Evolutionary conservation across 768 basidiomycete genomes (phyloP).

Genomic region (Calvatia gigantea): DNA sequence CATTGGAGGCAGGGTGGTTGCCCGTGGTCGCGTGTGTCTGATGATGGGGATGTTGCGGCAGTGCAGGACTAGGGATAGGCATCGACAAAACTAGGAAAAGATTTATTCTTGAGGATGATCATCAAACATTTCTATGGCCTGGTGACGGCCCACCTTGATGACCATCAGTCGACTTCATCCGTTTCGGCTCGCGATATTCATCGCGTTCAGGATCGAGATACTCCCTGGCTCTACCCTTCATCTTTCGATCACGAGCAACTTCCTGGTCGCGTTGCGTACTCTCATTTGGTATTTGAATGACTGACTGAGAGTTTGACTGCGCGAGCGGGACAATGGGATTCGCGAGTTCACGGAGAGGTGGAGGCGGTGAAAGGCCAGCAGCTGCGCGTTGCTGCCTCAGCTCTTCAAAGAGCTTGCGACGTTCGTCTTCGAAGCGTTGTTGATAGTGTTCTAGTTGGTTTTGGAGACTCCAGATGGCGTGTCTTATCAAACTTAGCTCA

Average conservation of each 20-base stretch:
- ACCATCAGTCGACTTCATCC: background rate
- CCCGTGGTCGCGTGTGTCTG: background rate
- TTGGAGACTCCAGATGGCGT: constrained; percentile 2
- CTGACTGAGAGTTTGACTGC: background rate
- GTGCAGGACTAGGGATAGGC: background rate
- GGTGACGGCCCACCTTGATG: background rate
- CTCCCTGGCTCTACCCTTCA: constrained; percentile 30
- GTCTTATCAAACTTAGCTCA: background rate
- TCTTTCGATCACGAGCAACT: constrained; percentile 20
- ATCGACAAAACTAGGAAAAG: background rate
- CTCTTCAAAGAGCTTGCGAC: background rate
- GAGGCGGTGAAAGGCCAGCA: constrained; percentile 1
- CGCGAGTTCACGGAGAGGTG: background rate
- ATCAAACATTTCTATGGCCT: background rate
- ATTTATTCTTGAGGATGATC: background rate
- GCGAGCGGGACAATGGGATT: background rate
- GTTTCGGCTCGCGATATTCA: constrained; percentile 39
- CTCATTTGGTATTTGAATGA: background rate
- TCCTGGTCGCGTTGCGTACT: background rate
- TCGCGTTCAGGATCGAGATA: constrained; percentile 47
- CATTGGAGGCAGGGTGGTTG: background rate
- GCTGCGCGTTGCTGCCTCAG: constrained; percentile 3
- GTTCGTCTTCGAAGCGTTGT: constrained; percentile 7
- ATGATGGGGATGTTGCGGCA: background rate
- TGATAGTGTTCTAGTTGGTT: background rate